phyloP scores from a whole-genome alignment of 768 basidiomycete genomes.

The Glaciozyma antarctica region DNA sequence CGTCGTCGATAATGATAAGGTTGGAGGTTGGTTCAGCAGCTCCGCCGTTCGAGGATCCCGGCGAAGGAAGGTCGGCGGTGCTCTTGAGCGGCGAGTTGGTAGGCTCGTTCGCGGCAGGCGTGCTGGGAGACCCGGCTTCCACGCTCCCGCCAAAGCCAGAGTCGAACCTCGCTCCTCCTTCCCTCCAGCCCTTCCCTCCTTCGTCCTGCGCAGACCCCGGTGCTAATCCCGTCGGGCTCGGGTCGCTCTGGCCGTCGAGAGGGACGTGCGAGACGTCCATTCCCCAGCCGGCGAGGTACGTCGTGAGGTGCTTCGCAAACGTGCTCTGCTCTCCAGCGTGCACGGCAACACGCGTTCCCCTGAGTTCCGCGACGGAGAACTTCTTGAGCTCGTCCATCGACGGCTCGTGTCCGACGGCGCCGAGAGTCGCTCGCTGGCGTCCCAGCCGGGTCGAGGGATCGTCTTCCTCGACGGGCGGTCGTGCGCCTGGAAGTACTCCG shows the following conservation, averaged over 20 bases:
- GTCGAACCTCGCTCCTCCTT: conserved; percentile 20
- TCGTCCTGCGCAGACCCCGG: background rate
- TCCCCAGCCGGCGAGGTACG: conserved; percentile 89
- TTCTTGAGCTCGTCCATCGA: conserved; percentile 63
- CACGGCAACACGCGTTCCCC: conserved; percentile 70
- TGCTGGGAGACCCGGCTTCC: background rate
- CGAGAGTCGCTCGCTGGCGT: conserved; percentile 21
- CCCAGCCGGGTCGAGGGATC: conserved; percentile 24
- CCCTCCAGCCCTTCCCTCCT: background rate
- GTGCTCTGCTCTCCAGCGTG: conserved; percentile 77
- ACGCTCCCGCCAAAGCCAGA: conserved; percentile 32
- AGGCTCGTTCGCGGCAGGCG: background rate
- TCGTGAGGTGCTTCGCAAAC: conserved; percentile 86
- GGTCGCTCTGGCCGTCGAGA: conserved; percentile 24
- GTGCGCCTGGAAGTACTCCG: conserved; percentile 18
- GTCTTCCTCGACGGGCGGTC: conserved; percentile 3
- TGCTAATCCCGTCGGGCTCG: conserved; percentile 2
- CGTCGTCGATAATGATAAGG: conserved; percentile 88
- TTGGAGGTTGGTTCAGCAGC: conserved; percentile 25
- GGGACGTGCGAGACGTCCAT: conserved; percentile 74
- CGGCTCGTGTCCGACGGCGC: conserved; percentile 46
- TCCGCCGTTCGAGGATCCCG: background rate
- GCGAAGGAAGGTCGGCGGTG: conserved; percentile 31
- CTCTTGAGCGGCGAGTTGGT: background rate
- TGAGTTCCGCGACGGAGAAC: conserved; percentile 65